Percentiles rank a stretch among this genome's conserved stretches.
These are phyloP conservation scores for Fusarium papillatum DNA, from an alignment of 2,329 filamentous ascomycete genomes.

Conservation along the genomic window DNA sequence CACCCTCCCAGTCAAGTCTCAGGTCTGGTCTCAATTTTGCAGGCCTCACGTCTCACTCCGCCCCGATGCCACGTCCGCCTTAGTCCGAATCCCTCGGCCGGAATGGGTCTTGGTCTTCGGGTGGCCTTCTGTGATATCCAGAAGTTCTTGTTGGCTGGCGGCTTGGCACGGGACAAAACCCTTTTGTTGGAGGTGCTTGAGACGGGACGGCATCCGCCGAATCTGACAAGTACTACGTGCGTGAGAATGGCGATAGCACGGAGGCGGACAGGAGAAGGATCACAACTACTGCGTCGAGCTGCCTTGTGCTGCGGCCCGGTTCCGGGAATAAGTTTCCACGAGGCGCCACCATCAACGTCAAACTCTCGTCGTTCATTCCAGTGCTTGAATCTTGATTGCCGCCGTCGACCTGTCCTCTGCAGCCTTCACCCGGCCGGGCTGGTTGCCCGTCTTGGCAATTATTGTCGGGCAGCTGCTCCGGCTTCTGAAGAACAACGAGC, in stretches of 20 bases:
- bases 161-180: slow-evolving; percentile 3
- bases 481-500: slow-evolving; percentile 1
- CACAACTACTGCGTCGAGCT: neutral
- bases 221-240: neutral
- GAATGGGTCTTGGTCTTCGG: slow-evolving; percentile 10
- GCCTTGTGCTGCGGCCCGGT: slow-evolving; percentile 1
- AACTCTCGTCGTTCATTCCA: slow-evolving; percentile 3
- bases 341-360: slow-evolving; percentile 4
- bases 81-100: slow-evolving; percentile 29
- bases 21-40: slow-evolving; percentile 20
- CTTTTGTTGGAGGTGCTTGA: neutral
- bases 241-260: neutral
- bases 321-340: slow-evolving; percentile 6
- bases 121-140: slow-evolving; percentile 12
- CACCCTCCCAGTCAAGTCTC: neutral
- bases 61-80: neutral
- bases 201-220: neutral
- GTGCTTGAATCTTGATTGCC: slow-evolving; percentile 1
- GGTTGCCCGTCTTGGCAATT: slow-evolving; percentile 9
- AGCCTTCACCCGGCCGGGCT: neutral
- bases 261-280: neutral
- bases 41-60: slow-evolving; percentile 25
- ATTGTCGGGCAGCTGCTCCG: slow-evolving; percentile 10
- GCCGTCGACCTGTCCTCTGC: neutral
- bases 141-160: slow-evolving; percentile 4